These are phyloP conservation scores for Plantago rigida DNA, from an alignment of 305 asterid genomes.

Conservation along the genomic window DNA sequence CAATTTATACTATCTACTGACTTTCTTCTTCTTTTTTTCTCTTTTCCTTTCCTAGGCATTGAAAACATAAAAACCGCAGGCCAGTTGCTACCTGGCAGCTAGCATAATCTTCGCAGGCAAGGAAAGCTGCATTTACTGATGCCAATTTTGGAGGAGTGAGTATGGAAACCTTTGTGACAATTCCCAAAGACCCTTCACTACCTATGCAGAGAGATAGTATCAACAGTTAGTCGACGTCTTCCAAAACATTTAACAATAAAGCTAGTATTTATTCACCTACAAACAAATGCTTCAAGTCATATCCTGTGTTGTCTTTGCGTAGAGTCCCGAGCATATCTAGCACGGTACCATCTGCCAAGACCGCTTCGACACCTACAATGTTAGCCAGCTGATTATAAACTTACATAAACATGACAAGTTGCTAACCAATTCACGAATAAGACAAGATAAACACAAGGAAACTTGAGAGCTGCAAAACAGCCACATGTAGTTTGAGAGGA, in stretches of 20 bases:
- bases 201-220: conserved; percentile 40
- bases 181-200: conserved; percentile 96
- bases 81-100: conserved; percentile 78
- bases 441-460: not conserved
- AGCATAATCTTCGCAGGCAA: conserved; percentile 77
- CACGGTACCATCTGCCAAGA: conserved; percentile 87
- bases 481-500: too few species aligned
- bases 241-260: conserved; percentile 21
- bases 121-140: conserved; percentile 80
- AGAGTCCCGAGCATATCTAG: conserved; percentile 91
- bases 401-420: not conserved
- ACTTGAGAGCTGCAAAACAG: too few species aligned
- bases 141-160: conserved; percentile 88
- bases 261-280: conserved; percentile 48
- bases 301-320: conserved; percentile 96
- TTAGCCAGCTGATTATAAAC: conserved; percentile 5
- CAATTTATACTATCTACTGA: too few species aligned
- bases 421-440: not conserved
- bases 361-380: conserved; percentile 88
- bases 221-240: conserved; percentile 24
- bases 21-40: conserved; percentile 9
- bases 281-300: conserved; percentile 94
- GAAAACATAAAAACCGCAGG: conserved; percentile 6
- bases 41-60: conserved; percentile 8
- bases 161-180: conserved; percentile 85